Base-by-base conservation (phyloP, 1,284 basidiomycete species). In the Microbotryum lychnidis-dioicae region DNA sequence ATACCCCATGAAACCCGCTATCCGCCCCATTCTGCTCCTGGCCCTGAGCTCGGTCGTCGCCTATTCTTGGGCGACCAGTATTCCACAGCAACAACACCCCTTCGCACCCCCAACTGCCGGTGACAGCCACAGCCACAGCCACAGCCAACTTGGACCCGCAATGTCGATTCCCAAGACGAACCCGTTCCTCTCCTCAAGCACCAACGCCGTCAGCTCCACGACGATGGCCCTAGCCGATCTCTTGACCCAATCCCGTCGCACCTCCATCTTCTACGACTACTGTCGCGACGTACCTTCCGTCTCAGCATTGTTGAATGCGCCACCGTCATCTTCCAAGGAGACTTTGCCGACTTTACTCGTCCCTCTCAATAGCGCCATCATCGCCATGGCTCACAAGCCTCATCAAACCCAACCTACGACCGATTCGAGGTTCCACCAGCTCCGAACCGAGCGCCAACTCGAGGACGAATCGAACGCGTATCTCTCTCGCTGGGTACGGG, bases 201-300 rank as follows among this genome's bases (percentile, higher is more conserved):
- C 37, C 12, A 16, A 42, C 37, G 6, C 37, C 37, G 37, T 42
- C 37, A 42, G 37, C 37, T 42, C 37, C 14, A 18, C 37, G 14
- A 16, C 37, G 4, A 42, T 42, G 37, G 12, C 14, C 37, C 6
- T 42, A 18, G 37, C 37, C 37, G 37, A 42, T 42, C 37, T 42
- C 37, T 42, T 42, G 37, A 42, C 37, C 37, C 83, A 87, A 66
- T 71, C 81, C 4, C 23, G 29, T 49, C 81, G 81, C 0, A 80
- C 81, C 4, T 87, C 86, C 49, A 88, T 89, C 61, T 89, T 87
- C 78, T 89, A 83, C 74, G 84, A 85, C 2, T 89, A 89, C 72
- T 84, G 85, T 8, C 79, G 87, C 4, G 86, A 88, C 69, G 53
- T 60, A 14, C 20, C 54, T 3, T 23, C 44, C 10, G 46, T 68